Base-by-base conservation (phyloP, 208 protist genomes). In the Trypanosoma lewisi region DNA sequence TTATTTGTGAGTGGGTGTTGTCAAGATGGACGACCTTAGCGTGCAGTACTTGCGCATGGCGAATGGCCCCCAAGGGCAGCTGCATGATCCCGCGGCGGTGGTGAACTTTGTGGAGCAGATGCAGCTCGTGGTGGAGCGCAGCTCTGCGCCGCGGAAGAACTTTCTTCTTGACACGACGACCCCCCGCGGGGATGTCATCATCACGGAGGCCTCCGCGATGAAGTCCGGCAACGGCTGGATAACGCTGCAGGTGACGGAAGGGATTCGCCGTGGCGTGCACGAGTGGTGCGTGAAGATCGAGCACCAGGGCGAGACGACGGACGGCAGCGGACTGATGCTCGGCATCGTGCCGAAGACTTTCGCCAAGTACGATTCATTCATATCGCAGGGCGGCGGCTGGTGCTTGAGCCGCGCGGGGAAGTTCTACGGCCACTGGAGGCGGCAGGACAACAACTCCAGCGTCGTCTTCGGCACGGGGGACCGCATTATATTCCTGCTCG, bases 281-380 rank as follows among this genome's bases (percentile, higher is more conserved):
- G 93, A 97, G 78, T 97, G 93, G 90, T 83, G 82, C 44, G 79
- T 97, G 52, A 91, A 87, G 57, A 86, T 97, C 51, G 93, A 96
- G 64, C 77, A 95, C 62, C 93, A 97, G 42, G 93, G 93, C 37
- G 87, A 96, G 60, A 97, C 87, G 42, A 88, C 81, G 37, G 93
- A 97, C 49, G 93, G 89, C 28, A 96, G 89, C 55, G 93, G 93
- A 36, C 73, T 97, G 36, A 97, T 97, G 93, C 71, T 97, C n/a
- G 93, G 93, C 44, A 82, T 97, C 50, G 82, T 95, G 17, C 93
- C 93, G 3, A 93, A 94, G 60, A 87, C 37, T 48, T 97, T 95
- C 65, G 70, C 63, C 58, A 94, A 95, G 67, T 96, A 91, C 67
- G 93, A 97, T 71, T 95, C 89, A 42, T 97, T 97, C 63, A 96